phyloP scores from a whole-genome alignment of 371 early-diverging fungal species.

The Saksenaea vasiformis region DNA sequence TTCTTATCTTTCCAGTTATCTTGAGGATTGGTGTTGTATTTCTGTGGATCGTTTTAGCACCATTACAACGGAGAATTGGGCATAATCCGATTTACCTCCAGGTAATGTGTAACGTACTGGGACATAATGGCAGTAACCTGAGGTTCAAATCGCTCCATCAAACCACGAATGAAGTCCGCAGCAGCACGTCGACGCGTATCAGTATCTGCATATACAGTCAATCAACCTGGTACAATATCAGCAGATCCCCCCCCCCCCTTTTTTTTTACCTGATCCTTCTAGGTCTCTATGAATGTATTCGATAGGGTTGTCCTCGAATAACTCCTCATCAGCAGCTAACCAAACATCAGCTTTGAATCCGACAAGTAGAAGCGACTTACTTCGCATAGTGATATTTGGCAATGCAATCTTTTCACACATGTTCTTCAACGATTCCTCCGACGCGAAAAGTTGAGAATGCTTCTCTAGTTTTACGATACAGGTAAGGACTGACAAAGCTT shows the following conservation, averaged over 20 bases:
- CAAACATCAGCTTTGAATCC: not conserved
- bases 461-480: slow-evolving; percentile 83
- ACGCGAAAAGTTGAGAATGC: slow-evolving; percentile 70
- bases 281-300: slow-evolving; percentile 92
- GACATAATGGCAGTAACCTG: slow-evolving; percentile 84
- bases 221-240: no score
- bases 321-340: slow-evolving; percentile 85
- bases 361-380: slow-evolving; percentile 29
- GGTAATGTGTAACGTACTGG: slow-evolving; percentile 71
- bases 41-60: slow-evolving; percentile 27
- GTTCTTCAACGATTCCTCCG: slow-evolving; percentile 65
- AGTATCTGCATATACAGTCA: slow-evolving; percentile 51
- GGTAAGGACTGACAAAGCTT: slow-evolving; percentile 86
- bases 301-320: slow-evolving; percentile 96
- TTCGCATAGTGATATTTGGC: slow-evolving; percentile 89
- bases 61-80: not conserved
- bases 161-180: slow-evolving; percentile 89
- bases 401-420: slow-evolving; percentile 91
- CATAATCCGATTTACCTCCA: slow-evolving; percentile 47
- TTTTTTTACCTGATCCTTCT: slow-evolving; percentile 86
- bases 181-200: slow-evolving; percentile 94
- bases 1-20: slow-evolving; percentile 96
- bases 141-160: slow-evolving; percentile 82
- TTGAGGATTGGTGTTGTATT: slow-evolving; percentile 68
- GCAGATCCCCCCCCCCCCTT: no score